Base-by-base conservation (phyloP, 768 basidiomycete species). In the Suillus placidus region DNA sequence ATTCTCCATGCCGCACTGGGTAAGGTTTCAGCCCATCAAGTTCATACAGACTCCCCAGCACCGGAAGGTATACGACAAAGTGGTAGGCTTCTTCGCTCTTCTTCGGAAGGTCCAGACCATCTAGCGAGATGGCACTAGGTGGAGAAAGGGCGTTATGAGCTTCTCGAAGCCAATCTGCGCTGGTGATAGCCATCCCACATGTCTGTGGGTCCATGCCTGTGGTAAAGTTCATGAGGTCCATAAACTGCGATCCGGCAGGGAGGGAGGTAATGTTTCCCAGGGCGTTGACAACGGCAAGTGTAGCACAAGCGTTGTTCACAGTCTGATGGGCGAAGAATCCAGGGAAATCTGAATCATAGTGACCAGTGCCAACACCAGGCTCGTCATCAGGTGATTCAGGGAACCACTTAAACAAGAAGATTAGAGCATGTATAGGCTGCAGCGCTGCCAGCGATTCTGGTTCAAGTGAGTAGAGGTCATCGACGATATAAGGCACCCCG, bases 401-500 rank as follows among this genome's bases (percentile, higher is more conserved):
- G n/a, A 95, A 80, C 91, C 94, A 98, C 82, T 98, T 97, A 84
- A 99, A 99, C 55, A 99, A 83, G 76, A 99, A 98, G 66, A 99
- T 91, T 34, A 99, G 82, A 1, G 97, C 95, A 69, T 92, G 91
- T 3, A 98, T 80, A 54, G 96, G 96, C 71, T 92, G 86, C 23
- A 96, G 78, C 13, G 87, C 82, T 52, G 87, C 84, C 32, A 97
- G 80, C 3, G 89, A 85, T 26, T 88, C 88, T 0, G 89, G 72
- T 68, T 96, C 94, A 57, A 96, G 85, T 16, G 93, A 92, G 73
- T 93, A 95, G 18, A 96, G 80, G 76, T 96, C 94, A 72, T 95
- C 93, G 20, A 96, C 92, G 67, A 94, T 88, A 35, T 94, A 82
- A n/a, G 93, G 91, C 20, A 92, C 88, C 20, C 90, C 90, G 12